These are phyloP conservation scores for Fusarium denticulatum DNA, from an alignment of 2,329 filamentous ascomycete species.

Conservation along the genomic window DNA sequence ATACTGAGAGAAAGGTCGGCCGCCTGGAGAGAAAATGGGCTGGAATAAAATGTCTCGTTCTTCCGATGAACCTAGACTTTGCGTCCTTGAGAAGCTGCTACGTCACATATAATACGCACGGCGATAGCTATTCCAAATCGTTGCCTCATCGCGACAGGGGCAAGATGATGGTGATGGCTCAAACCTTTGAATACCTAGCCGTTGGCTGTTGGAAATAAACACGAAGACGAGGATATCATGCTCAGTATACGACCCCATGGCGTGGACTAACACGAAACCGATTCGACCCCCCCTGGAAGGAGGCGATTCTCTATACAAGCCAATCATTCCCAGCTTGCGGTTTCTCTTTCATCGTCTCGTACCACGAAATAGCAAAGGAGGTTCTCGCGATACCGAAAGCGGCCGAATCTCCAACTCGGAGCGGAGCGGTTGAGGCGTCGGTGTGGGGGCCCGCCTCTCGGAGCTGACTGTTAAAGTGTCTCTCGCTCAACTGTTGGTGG, in stretches of 20 bases:
- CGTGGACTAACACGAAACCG: neutral
- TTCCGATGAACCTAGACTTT: conserved; percentile 14
- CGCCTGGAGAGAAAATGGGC: conserved; percentile 20
- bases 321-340: neutral
- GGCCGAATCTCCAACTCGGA: conserved; percentile 28
- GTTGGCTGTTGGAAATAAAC: neutral
- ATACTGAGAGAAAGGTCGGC: conserved; percentile 36
- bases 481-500: conserved; percentile 20
- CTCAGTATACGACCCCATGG: conserved; percentile 4
- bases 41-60: conserved; percentile 19
- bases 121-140: conserved; percentile 19
- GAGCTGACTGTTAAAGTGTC: conserved; percentile 17
- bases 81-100: conserved; percentile 25
- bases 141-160: conserved; percentile 31
- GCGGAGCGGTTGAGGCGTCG: conserved; percentile 25
- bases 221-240: conserved; percentile 9
- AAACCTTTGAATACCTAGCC: neutral
- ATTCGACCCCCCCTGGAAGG: neutral
- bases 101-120: conserved; percentile 36
- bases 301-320: neutral
- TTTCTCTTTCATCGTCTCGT: neutral
- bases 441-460: conserved; percentile 31
- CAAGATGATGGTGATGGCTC: neutral
- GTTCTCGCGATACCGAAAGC: conserved; percentile 26
- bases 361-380: conserved; percentile 5